phyloP scores from a whole-genome alignment of 495 filamentous ascomycete genomes.

The Talaromyces nanjingensis region DNA sequence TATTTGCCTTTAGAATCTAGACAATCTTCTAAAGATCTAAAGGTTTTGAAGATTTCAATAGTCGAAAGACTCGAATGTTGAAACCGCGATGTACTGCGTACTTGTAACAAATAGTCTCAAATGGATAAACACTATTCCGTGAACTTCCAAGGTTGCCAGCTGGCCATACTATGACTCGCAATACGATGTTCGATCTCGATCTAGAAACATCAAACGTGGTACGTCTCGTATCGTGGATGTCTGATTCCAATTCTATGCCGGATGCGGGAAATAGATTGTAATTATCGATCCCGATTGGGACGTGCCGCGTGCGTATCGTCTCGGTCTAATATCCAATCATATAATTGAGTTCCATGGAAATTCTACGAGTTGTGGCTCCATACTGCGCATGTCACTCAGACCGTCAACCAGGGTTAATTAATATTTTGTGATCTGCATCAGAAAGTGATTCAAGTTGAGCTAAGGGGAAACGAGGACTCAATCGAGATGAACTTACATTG shows the following conservation, averaged over 20 bases:
- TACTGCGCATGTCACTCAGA: not conserved
- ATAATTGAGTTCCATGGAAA: not conserved
- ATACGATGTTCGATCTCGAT: not conserved
- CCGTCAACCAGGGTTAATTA: not conserved
- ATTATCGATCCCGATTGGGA: not conserved
- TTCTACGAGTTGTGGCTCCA: not conserved
- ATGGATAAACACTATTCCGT: not conserved
- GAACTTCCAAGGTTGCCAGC: not conserved
- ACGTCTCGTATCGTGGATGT: not conserved
- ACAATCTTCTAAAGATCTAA: not conserved
- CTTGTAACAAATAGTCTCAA: not conserved
- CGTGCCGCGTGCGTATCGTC: not conserved
- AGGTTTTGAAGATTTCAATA: not conserved
- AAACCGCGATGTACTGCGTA: not conserved
- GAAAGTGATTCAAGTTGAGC: not conserved
- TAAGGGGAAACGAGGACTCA: not conserved
- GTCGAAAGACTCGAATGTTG: not conserved
- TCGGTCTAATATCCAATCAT: not conserved
- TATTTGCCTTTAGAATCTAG: not conserved
- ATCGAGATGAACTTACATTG: not conserved
- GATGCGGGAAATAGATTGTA: not conserved
- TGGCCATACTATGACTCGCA: not conserved
- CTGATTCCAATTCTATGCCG: not conserved
- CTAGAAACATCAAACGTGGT: not conserved
- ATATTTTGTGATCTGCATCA: not conserved